These are phyloP conservation scores for Colletotrichum abscissum DNA, from an alignment of 2,329 filamentous ascomycete genomes.

Conservation along the genomic window DNA sequence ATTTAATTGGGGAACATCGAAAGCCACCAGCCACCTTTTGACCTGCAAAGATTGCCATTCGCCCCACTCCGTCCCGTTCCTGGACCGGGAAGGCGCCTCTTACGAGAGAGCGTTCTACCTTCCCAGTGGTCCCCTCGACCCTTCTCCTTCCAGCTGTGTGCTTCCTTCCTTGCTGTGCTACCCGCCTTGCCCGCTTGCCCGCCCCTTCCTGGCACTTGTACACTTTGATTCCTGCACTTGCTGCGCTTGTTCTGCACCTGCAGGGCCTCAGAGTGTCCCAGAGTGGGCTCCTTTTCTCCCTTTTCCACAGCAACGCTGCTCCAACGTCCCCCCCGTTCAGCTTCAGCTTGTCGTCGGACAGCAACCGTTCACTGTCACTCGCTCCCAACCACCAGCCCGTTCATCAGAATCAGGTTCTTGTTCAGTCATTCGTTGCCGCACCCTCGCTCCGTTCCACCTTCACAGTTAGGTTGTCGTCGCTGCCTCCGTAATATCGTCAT, in stretches of 20 bases:
- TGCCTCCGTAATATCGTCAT: conserved; percentile 4
- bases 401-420: not conserved
- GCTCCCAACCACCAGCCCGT: conserved; percentile 15
- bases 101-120: not conserved
- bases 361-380: conserved; percentile 34
- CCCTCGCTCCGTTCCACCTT: conserved; percentile 30
- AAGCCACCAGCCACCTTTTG: not conserved
- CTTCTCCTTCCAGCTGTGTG: no score
- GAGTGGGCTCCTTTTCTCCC: conserved; percentile 31
- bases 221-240: not conserved
- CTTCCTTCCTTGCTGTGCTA: not conserved
- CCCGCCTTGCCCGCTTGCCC: not conserved
- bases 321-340: conserved; percentile 28
- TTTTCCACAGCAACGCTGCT: conserved; percentile 42
- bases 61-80: conserved; percentile 21
- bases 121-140: no score
- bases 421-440: conserved; percentile 31
- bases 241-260: not conserved
- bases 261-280: not conserved
- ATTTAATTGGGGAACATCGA: conserved; percentile 11
- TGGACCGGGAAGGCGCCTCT: conserved; percentile 13
- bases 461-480: conserved; percentile 1
- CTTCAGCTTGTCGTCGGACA: conserved; percentile 30
- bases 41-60: conserved; percentile 6
- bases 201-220: conserved; percentile 9